phyloP scores from a whole-genome alignment of 345 rosid genomes.

The Erodium maritimum region DNA sequence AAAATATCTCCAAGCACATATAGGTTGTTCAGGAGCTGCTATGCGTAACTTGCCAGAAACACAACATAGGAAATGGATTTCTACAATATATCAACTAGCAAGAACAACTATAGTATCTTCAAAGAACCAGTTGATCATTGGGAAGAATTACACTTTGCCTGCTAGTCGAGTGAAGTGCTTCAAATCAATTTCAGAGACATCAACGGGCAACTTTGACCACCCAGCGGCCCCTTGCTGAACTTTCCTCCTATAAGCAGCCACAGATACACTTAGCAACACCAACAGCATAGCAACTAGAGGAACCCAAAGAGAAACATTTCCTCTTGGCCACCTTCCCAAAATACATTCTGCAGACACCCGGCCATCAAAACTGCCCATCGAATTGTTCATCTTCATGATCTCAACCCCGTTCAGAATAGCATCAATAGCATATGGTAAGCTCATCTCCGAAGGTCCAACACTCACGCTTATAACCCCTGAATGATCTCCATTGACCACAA shows the following conservation, averaged over 20 bases:
- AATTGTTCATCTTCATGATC: conserved; percentile 83
- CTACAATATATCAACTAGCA: neutral
- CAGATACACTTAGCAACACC: conserved; percentile 40
- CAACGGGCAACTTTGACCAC: conserved; percentile 59
- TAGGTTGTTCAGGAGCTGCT: neutral
- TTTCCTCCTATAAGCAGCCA: conserved; percentile 32
- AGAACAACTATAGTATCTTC: neutral
- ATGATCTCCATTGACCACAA: conserved; percentile 31
- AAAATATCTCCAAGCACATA: neutral
- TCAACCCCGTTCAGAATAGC: conserved; percentile 79
- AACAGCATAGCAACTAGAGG: conserved; percentile 52
- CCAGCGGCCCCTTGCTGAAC: conserved; percentile 12
- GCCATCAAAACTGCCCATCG: conserved; percentile 76
- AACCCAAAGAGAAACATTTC: conserved; percentile 30
- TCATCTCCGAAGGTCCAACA: conserved; percentile 54
- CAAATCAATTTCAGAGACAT: conserved; percentile 18
- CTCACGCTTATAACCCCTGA: conserved; percentile 37
- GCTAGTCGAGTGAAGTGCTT: conserved; percentile 23
- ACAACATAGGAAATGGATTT: neutral
- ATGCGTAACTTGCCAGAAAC: neutral
- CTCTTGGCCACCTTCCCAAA: conserved; percentile 38
- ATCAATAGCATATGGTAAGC: conserved; percentile 36
- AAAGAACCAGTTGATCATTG: conserved; percentile 2
- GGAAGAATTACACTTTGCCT: conserved; percentile 22
- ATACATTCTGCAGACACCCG: conserved; percentile 34